Evolutionary conservation across 1,284 basidiomycete species (phyloP), one percentile per base, ranked within the genome.

Genomic region (Naganishia albida): DNA sequence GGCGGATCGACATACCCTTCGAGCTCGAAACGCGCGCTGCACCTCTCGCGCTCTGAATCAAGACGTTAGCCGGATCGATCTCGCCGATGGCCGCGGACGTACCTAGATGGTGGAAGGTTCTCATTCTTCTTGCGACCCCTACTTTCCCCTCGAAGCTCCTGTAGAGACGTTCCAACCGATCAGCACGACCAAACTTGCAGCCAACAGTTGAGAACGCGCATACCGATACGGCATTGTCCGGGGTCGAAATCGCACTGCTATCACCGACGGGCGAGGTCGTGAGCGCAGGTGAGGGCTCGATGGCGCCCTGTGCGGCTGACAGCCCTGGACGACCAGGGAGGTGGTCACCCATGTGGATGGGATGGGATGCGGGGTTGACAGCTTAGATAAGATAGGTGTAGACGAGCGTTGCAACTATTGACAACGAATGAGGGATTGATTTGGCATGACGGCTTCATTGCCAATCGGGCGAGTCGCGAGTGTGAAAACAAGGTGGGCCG

Each of bases 11-110:
- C 46, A 40, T 60, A 60, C 57, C 72, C 92, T 86, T 69, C 93
- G 84, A 28, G 92, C 90, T 71, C 92, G 85, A 81, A 95, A 96
- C 2, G 92, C 92, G 70, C 92, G 83, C 78, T 96, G 92, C 38
- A 95, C 91, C 75, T 95, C 92, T 64, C 92, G 83, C 34, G 93
- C 92, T 68, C 92, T 53, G 44, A 16, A 13, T 39, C 28, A 38
- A 26, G 43, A 18, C 2, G 28, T 34, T 16, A 50, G 46, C 51
- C 25, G 20, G 28, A 39, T 55, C 23, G 16, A 54, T 13, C 43
- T 6, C 34, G 20, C 4, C 1, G 39, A 16, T n/a, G 3, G 23
- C 18, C 30, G 3, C 15, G 52, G 53, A 42, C 46, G 23, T 49
- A 55, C 46, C 52, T 48, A 20, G 66, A 63, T 39, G 67, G 67